These are phyloP conservation scores for Tillandsia fasciculata DNA, from an alignment of 176 grass and related monocot genomes.

Conservation along the genomic window DNA sequence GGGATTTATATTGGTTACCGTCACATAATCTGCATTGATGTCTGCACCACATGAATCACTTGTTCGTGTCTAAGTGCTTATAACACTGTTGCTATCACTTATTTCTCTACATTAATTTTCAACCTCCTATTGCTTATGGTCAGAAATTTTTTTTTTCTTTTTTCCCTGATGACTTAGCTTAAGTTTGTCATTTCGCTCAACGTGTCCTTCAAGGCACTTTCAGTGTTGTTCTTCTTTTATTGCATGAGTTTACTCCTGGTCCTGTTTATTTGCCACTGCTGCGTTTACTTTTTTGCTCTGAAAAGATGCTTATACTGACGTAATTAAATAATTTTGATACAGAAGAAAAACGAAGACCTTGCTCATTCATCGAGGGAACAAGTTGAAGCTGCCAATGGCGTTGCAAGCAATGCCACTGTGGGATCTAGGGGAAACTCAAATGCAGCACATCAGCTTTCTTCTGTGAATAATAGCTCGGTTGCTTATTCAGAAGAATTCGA, in stretches of 20 bases:
- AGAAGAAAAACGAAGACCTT: constrained; percentile 81
- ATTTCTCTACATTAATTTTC: not conserved
- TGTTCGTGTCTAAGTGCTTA: not conserved
- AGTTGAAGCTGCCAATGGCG: constrained; percentile 47
- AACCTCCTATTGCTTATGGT: not conserved
- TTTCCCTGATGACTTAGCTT: not conserved
- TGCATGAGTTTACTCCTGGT: not conserved
- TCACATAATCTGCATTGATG: not conserved
- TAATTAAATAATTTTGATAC: constrained; percentile 17
- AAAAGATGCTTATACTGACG: constrained; percentile 24
- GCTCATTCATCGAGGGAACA: constrained; percentile 53
- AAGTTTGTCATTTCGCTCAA: not conserved
- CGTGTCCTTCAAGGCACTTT: not conserved
- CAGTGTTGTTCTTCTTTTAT: not conserved
- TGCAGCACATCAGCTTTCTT: constrained; percentile 40
- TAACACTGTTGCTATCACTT: not conserved
- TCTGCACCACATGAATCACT: not conserved
- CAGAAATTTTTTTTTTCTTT: not conserved
- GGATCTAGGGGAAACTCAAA: constrained; percentile 45
- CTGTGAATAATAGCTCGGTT: constrained; percentile 35
- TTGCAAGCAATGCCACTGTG: constrained; percentile 28
- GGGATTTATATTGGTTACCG: not conserved
- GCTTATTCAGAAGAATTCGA: constrained; percentile 70
- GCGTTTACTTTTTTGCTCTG: not conserved
- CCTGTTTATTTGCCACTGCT: not conserved